Conservation (phyloP, 2,329 filamentous ascomycete genomes). For the Clarireedia hainanense region DNA sequence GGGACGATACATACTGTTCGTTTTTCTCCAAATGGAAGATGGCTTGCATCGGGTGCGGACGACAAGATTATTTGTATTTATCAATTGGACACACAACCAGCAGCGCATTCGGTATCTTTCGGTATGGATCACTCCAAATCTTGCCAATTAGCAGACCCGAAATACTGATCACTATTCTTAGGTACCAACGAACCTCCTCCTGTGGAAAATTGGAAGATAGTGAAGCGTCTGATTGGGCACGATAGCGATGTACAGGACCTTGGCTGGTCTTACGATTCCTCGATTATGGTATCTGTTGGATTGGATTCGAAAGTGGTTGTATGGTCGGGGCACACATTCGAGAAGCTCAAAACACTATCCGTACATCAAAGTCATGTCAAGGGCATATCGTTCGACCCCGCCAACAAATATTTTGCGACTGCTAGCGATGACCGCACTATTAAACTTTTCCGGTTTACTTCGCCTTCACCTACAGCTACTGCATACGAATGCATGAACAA, state of each 20-base stretch:
- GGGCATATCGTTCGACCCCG: conserved; percentile 95
- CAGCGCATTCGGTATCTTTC: conserved; percentile 69
- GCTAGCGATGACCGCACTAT: conserved; percentile 95
- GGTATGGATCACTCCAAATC: conserved; percentile 43
- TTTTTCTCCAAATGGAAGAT: conserved; percentile 91
- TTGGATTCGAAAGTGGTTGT: conserved; percentile 97
- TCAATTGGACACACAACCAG: conserved; percentile 69
- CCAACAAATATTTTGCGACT: conserved; percentile 98
- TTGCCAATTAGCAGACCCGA: neutral
- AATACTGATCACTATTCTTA: conserved; percentile 9
- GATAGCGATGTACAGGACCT: conserved; percentile 98
- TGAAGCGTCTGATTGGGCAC: conserved; percentile 86
- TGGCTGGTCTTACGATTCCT: conserved; percentile 94
- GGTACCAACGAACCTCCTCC: conserved; percentile 83
- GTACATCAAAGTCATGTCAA: conserved; percentile 98
- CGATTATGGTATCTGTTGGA: conserved; percentile 89
- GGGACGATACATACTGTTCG: conserved; percentile 95
- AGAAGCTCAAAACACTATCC: conserved; percentile 89
- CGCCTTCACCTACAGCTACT: conserved; percentile 82
- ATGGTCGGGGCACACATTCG: conserved; percentile 96
- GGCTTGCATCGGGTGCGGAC: conserved; percentile 92
- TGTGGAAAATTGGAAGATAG: conserved; percentile 96
- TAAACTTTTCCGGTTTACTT: conserved; percentile 92
- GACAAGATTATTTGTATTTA: conserved; percentile 99
- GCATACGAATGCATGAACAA: conserved; percentile 96